Evolutionary conservation across 768 basidiomycete species (phyloP), one percentile per base, ranked within the genome.

Genomic region (Pholiota molesta): DNA sequence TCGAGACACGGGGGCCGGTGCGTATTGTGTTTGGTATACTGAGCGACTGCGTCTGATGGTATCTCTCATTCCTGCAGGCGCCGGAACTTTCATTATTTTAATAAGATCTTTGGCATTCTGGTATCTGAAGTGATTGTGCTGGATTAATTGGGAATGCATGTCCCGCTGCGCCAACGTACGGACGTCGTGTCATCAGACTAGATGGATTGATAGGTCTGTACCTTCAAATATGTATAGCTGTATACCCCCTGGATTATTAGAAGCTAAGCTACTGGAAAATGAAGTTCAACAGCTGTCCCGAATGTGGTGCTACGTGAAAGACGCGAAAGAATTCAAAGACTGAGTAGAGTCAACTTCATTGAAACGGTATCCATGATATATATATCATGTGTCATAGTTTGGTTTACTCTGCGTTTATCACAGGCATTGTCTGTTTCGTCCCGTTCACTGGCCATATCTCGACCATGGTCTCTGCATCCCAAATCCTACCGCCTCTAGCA

Each of bases 1-100:
- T 98, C 66, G 95, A 97, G 78, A 89, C 86, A 1, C 79, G 95
- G 67, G 87, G 86, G 37, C 57, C 73, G 69, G 92, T 95, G 68
- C 68, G 88, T 82, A 19, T 21, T 67, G 13, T 16, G 26, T 60
- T 14, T 29, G 13, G 6, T 40, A 17, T 19, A 9, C n/a, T 11
- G 14, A 31, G 4, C 16, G 29, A 19, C 39, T 52, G 19, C n/a
- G 33, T 51, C 21, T 35, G 6, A 44, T 26, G n/a, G 7, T 37
- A 19, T 37, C 58, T 16, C 23, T 35, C 31, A 52, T 54, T 42
- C 52, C 26, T 26, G 19, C 28, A 83, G 83, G 70, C 81, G 49
- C 78, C 82, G 37, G 82, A 84, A 66, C 71, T 81, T 51, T 78
- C 80, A 26, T 69, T 84, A 55, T 72, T 69, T 53, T 71, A 51